phyloP scores from a whole-genome alignment of 345 rosid species.

The Eucalyptus tenuipes region DNA sequence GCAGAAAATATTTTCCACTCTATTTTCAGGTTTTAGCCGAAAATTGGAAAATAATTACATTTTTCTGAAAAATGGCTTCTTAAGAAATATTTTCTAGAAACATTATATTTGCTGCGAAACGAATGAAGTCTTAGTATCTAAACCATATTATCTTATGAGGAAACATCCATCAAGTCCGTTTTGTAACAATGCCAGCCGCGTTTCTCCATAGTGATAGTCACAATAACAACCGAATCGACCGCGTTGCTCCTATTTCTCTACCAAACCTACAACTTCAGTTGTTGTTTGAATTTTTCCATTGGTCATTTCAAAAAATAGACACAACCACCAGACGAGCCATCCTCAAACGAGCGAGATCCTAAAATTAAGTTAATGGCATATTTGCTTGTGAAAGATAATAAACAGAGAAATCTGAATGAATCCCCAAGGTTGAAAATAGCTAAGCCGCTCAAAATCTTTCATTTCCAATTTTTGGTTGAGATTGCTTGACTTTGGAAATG shows the following conservation, averaged over 20 bases:
- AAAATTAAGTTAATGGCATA: neutral
- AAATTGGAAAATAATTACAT: too few species aligned
- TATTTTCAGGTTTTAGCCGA: too few species aligned
- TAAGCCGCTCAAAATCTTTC: neutral
- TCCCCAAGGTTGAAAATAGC: accelerated
- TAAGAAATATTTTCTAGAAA: too few species aligned
- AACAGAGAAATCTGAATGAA: neutral
- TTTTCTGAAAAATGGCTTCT: accelerated
- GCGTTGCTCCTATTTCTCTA: neutral
- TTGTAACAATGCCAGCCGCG: accelerated
- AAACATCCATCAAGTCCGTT: neutral
- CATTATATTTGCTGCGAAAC: accelerated
- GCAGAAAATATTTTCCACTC: accelerated
- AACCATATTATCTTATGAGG: accelerated
- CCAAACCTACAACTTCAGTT: neutral
- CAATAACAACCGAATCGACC: accelerated
- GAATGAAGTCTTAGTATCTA: accelerated
- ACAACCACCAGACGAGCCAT: neutral
- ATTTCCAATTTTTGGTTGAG: neutral
- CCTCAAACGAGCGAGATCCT: neutral
- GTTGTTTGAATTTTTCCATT: neutral
- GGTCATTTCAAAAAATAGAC: neutral
- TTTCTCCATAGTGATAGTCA: neutral
- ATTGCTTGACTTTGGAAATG: neutral
- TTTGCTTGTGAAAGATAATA: neutral